phyloP scores from a whole-genome alignment of 495 filamentous ascomycete species.

The Halenospora varia region DNA sequence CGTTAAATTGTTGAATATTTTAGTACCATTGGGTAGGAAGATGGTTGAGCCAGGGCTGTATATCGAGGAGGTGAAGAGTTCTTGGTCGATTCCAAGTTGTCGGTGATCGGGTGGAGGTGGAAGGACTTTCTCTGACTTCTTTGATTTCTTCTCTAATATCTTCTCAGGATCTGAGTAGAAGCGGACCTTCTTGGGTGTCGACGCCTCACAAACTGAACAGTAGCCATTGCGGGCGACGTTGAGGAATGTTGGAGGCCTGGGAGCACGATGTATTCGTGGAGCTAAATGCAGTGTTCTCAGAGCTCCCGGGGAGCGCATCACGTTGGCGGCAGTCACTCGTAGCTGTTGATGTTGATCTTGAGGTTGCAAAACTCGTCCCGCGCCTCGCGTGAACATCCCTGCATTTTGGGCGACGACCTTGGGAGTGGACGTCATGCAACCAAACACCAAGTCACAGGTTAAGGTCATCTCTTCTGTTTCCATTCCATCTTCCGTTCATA shows the following conservation, averaged over 20 bases:
- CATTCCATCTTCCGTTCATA: background rate
- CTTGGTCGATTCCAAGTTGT: conserved; percentile 62
- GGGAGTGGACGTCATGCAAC: conserved; percentile 3
- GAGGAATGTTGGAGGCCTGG: background rate
- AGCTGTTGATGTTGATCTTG: no score
- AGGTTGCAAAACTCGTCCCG: no score
- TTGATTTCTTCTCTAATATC: background rate
- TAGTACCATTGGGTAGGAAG: conserved; percentile 80
- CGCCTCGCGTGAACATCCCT: background rate
- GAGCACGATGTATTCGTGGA: conserved; percentile 9
- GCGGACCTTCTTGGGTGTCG: background rate
- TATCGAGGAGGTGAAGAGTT: conserved; percentile 71
- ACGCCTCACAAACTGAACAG: conserved; percentile 11
- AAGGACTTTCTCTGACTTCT: conserved; percentile 1
- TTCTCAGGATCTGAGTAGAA: background rate
- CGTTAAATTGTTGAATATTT: conserved; percentile 82
- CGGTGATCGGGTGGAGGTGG: conserved; percentile 58
- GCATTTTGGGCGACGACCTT: no score
- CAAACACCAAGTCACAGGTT: background rate
- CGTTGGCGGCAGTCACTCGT: no score
- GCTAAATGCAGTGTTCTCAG: conserved; percentile 7
- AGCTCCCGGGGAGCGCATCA: conserved; percentile 25
- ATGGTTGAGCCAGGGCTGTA: conserved; percentile 88
- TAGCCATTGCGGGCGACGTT: conserved; percentile 9
- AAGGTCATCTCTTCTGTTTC: background rate